Evolutionary conservation across 768 basidiomycete species (phyloP).

Genomic region (Tulasnella sp.): DNA sequence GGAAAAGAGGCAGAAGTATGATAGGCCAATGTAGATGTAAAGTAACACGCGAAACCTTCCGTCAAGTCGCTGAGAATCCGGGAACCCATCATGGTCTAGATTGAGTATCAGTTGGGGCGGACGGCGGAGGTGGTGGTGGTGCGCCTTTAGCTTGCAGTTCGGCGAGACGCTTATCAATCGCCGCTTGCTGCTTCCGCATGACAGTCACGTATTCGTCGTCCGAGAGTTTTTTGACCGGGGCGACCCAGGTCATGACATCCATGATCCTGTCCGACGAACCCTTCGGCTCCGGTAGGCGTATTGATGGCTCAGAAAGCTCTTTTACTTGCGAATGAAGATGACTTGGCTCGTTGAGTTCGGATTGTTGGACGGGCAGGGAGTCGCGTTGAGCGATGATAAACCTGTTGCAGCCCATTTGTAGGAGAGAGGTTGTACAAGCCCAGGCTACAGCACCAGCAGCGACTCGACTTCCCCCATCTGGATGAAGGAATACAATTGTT

Average conservation of each 20-base stretch:
- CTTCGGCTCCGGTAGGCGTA: neutral
- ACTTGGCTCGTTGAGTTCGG: neutral
- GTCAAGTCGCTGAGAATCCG: neutral
- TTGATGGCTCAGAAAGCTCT: neutral
- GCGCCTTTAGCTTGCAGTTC: slow-evolving; percentile 24
- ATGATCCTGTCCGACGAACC: slow-evolving; percentile 22
- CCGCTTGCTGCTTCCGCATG: slow-evolving; percentile 45
- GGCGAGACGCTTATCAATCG: slow-evolving; percentile 46
- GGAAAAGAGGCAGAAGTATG: neutral
- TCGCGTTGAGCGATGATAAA: slow-evolving; percentile 19
- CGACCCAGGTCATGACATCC: slow-evolving; percentile 28
- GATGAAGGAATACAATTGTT: neutral
- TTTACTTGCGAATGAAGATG: slow-evolving; percentile 20
- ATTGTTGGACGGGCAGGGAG: neutral
- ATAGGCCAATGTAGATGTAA: neutral
- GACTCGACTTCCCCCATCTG: slow-evolving; percentile 52
- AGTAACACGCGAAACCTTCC: neutral
- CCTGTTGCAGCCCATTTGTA: slow-evolving; percentile 61
- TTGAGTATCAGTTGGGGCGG: neutral
- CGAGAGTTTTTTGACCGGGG: slow-evolving; percentile 43
- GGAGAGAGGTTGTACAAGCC: slow-evolving; percentile 41
- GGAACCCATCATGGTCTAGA: neutral
- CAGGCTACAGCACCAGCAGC: slow-evolving; percentile 50
- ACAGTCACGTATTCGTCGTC: slow-evolving; percentile 61
- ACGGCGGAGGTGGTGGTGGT: neutral